Evolutionary conservation across 2,329 filamentous ascomycete species (phyloP).

Genomic region (Didymella segeticola): DNA sequence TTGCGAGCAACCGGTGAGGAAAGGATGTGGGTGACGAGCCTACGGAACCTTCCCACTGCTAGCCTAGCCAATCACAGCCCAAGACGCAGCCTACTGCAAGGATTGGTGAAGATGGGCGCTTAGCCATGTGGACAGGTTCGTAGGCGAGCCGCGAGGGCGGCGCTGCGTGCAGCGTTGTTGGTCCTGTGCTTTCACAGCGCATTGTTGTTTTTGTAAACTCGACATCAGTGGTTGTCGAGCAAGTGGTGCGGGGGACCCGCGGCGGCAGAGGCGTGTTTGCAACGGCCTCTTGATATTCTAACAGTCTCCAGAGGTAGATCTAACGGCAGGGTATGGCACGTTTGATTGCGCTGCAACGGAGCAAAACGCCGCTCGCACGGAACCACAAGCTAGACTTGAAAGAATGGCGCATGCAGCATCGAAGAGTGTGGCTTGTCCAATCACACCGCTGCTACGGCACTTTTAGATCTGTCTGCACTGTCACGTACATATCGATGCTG

Average conservation of each 20-base stretch:
- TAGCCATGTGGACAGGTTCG: constrained; percentile 13
- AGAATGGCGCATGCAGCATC: constrained; percentile 6
- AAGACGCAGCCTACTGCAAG: constrained; percentile 7
- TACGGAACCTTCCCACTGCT: constrained; percentile 35
- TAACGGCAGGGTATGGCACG: background rate
- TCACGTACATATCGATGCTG: constrained; percentile 4
- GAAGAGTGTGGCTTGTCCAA: background rate
- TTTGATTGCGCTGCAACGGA: background rate
- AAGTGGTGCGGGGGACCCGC: background rate
- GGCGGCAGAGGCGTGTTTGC: background rate
- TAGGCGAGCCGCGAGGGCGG: background rate
- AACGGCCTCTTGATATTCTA: background rate
- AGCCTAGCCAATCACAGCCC: constrained; percentile 27
- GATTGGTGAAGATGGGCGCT: constrained; percentile 22
- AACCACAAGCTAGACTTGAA: background rate
- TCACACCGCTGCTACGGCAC: background rate
- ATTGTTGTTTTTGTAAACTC: background rate
- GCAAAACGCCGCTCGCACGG: background rate
- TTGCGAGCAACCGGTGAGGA: background rate
- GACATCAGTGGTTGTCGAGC: background rate
- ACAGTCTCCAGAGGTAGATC: background rate
- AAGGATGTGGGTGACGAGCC: constrained; percentile 20
- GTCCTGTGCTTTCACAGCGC: background rate
- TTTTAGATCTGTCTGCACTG: background rate
- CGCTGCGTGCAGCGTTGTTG: background rate